Percentiles rank a stretch among this genome's conserved stretches.
phyloP scores from a whole-genome alignment of 2,329 filamentous ascomycete species.

The Colletotrichum spinosum region DNA sequence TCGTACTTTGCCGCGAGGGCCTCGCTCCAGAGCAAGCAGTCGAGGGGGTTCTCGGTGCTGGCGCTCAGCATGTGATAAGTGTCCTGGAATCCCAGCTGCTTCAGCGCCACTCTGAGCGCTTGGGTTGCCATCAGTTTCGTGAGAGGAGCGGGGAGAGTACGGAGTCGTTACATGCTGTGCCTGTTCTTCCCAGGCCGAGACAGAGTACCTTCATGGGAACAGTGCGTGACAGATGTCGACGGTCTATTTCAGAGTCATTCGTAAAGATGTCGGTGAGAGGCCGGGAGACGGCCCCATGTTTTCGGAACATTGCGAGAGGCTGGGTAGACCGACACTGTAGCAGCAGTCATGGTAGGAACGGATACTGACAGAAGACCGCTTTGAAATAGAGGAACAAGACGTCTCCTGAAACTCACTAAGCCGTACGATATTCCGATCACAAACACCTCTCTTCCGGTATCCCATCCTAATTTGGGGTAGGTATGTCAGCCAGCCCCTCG shows the following conservation, averaged over 20 bases:
- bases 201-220: constrained; percentile 80
- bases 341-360: too few relatives aligned
- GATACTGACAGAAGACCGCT: too few relatives aligned
- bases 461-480: too few relatives aligned
- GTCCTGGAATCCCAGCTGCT: constrained; percentile 26
- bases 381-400: too few relatives aligned
- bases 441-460: too few relatives aligned
- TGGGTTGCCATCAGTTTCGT: neutral
- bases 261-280: constrained; percentile 72
- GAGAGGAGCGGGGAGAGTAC: neutral
- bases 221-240: constrained; percentile 71
- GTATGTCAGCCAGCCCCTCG: too few relatives aligned
- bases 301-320: too few relatives aligned
- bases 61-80: constrained; percentile 37
- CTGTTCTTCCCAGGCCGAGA: constrained; percentile 76
- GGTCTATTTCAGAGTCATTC: constrained; percentile 75
- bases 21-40: constrained; percentile 75
- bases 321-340: too few relatives aligned
- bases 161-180: constrained; percentile 72
- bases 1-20: constrained; percentile 68
- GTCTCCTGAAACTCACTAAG: too few relatives aligned
- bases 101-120: constrained; percentile 51
- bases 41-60: constrained; percentile 26
- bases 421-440: too few relatives aligned
- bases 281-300: constrained; percentile 39